Percentiles rank a stretch among this genome's conserved stretches.
phyloP scores from a whole-genome alignment of 2,329 filamentous ascomycete species.

The Aspergillus vadensis region DNA sequence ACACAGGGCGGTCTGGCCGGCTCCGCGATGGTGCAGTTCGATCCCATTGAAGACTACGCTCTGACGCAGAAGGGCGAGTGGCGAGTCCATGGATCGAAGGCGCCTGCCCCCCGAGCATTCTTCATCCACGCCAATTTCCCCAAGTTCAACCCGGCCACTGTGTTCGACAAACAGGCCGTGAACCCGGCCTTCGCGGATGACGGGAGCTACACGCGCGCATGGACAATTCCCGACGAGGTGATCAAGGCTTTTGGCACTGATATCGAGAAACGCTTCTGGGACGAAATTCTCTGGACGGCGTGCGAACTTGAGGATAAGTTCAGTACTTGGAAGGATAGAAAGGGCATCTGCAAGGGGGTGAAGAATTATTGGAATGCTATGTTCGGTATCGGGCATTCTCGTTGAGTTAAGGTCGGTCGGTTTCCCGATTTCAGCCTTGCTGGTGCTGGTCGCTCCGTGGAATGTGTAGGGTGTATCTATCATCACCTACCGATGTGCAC shows the following conservation, averaged over 20 bases:
- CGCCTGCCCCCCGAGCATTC: conserved; percentile 34
- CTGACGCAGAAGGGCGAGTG: conserved; percentile 27
- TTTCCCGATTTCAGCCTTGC: background rate
- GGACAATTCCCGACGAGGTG: conserved; percentile 34
- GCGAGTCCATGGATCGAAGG: conserved; percentile 32
- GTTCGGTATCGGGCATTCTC: conserved; percentile 22
- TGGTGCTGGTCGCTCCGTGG: background rate
- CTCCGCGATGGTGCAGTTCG: conserved; percentile 43
- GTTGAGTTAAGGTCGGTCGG: background rate
- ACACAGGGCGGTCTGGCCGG: conserved; percentile 35
- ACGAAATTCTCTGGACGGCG: conserved; percentile 41
- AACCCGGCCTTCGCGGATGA: conserved; percentile 34
- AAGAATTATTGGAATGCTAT: conserved; percentile 40
- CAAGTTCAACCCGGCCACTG: conserved; percentile 43
- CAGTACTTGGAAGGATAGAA: conserved; percentile 35
- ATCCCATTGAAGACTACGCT: conserved; percentile 38
- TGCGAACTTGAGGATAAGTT: conserved; percentile 41
- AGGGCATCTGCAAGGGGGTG: conserved; percentile 36
- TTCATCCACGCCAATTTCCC: conserved; percentile 46
- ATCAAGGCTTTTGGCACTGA: conserved; percentile 37
- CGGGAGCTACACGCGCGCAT: conserved; percentile 36
- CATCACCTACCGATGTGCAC: background rate
- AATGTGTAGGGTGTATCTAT: too few relatives aligned
- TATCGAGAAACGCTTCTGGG: conserved; percentile 42
- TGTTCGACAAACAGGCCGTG: conserved; percentile 35